Conservation (phyloP, 2,329 filamentous ascomycete species). For the Pyricularia pennisetigena region DNA sequence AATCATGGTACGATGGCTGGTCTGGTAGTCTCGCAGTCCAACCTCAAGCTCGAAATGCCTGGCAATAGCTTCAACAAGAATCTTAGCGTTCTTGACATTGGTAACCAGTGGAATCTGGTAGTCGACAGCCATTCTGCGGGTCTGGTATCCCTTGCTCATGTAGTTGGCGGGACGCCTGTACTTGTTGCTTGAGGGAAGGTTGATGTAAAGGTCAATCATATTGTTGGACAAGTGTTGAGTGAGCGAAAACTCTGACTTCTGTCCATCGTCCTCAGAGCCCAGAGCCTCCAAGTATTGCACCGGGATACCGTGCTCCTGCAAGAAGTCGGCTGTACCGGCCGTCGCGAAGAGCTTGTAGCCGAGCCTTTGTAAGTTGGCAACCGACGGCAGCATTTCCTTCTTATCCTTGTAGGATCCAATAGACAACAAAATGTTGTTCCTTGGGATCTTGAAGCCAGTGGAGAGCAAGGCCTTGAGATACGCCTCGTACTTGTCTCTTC, state of each 20-base stretch:
- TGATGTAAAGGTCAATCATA: conserved; percentile 97
- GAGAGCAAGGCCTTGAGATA: conserved; percentile 95
- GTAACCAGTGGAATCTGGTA: conserved; percentile 94
- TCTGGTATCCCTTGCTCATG: conserved; percentile 96
- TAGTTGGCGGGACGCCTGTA: conserved; percentile 96
- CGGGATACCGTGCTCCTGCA: conserved; percentile 83
- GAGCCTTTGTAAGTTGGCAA: conserved; percentile 79
- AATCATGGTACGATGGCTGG: conserved; percentile 68
- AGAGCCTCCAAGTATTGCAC: conserved; percentile 92
- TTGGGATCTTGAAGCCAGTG: conserved; percentile 92
- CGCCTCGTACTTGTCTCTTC: conserved; percentile 90
- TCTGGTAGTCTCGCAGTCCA: conserved; percentile 79
- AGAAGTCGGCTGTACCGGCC: conserved; percentile 90
- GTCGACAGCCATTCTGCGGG: conserved; percentile 94
- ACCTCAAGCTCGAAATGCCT: conserved; percentile 81
- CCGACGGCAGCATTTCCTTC: conserved; percentile 89
- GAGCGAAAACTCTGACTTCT: conserved; percentile 92
- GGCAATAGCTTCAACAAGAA: conserved; percentile 87
- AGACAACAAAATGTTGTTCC: conserved; percentile 89
- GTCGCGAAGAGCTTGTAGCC: conserved; percentile 96
- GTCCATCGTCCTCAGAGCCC: conserved; percentile 65
- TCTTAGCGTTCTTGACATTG: conserved; percentile 98
- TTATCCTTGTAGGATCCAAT: conserved; percentile 98
- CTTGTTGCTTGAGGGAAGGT: conserved; percentile 95
- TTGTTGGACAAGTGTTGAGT: conserved; percentile 97